Percentiles rank a stretch among this genome's conserved stretches.
Evolutionary conservation across 2,329 filamentous ascomycete genomes (phyloP).

Genomic region (Graphilbum sp.): DNA sequence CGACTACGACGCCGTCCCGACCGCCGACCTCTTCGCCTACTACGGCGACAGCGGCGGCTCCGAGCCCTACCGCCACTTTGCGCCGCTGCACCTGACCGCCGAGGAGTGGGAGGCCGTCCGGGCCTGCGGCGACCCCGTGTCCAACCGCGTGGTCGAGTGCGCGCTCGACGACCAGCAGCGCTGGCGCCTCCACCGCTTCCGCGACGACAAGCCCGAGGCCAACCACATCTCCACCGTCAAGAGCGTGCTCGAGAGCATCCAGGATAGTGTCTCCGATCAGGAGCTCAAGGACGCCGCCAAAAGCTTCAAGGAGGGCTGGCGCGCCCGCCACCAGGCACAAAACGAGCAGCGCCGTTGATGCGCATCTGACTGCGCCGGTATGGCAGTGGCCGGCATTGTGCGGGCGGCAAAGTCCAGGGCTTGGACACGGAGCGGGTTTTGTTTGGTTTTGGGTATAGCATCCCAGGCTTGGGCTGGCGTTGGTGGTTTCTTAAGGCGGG

Average conservation of each 20-base stretch:
- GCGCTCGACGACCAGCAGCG: slow-evolving; percentile 56
- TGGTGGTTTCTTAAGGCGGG: too few species aligned
- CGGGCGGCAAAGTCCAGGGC: too few species aligned
- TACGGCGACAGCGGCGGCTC: slow-evolving; percentile 38
- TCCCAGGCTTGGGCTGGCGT: too few species aligned
- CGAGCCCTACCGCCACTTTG: slow-evolving; percentile 44
- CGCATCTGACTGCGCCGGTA: too few species aligned
- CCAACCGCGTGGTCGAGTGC: slow-evolving; percentile 82
- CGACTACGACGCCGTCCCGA: slow-evolving; percentile 69
- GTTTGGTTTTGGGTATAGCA: too few species aligned
- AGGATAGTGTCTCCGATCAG: slow-evolving; percentile 66
- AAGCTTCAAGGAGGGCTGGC: slow-evolving; percentile 68
- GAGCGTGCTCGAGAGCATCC: slow-evolving; percentile 80
- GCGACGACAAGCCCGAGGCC: slow-evolving; percentile 82
- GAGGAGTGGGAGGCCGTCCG: slow-evolving; percentile 79
- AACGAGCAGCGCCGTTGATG: too few species aligned
- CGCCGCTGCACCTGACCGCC: slow-evolving; percentile 50
- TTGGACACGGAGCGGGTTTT: too few species aligned
- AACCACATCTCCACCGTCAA: slow-evolving; percentile 77
- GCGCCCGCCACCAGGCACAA: slow-evolving; percentile 34
- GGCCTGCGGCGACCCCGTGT: slow-evolving; percentile 52
- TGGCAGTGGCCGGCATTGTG: too few species aligned
- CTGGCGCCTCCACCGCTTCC: slow-evolving; percentile 80
- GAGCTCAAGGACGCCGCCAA: slow-evolving; percentile 58
- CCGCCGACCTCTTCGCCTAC: slow-evolving; percentile 54